Percentiles rank a stretch among this genome's conserved stretches.
These are phyloP conservation scores for Exophiala oligosperma DNA, from an alignment of 2,329 filamentous ascomycete genomes.

Conservation along the genomic window DNA sequence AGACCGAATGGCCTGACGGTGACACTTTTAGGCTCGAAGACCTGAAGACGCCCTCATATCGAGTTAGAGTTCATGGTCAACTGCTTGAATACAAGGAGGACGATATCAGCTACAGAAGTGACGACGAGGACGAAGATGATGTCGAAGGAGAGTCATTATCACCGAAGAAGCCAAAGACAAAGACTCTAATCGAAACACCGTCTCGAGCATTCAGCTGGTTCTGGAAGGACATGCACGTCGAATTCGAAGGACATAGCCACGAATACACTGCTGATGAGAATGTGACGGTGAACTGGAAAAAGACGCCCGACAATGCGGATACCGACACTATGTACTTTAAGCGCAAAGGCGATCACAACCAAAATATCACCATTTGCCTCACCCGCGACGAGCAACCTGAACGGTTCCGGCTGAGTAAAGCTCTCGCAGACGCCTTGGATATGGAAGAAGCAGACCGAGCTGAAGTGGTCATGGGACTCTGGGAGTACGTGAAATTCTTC, in stretches of 20 bases:
- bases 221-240: constrained; percentile 53
- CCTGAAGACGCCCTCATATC: constrained; percentile 75
- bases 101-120: constrained; percentile 51
- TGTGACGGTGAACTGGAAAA: constrained; percentile 76
- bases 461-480: constrained; percentile 85
- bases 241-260: constrained; percentile 49
- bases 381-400: constrained; percentile 82
- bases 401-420: constrained; percentile 74
- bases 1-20: constrained; percentile 63
- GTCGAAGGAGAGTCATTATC: constrained; percentile 32
- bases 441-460: constrained; percentile 83
- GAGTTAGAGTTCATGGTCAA: constrained; percentile 87
- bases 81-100: constrained; percentile 71
- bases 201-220: constrained; percentile 50
- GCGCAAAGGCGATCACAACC: constrained; percentile 86
- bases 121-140: constrained; percentile 40
- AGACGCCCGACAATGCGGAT: constrained; percentile 67
- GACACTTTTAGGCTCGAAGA: constrained; percentile 81
- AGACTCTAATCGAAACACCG: constrained; percentile 17
- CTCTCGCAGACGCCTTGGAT: constrained; percentile 81
- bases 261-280: constrained; percentile 41
- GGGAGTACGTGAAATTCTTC: constrained; percentile 89
- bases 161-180: constrained; percentile 31
- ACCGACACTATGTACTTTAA: constrained; percentile 93
- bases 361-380: constrained; percentile 87